Evolutionary conservation across 2,329 filamentous ascomycete species (phyloP).

Genomic region (Colletotrichum tabaci): DNA sequence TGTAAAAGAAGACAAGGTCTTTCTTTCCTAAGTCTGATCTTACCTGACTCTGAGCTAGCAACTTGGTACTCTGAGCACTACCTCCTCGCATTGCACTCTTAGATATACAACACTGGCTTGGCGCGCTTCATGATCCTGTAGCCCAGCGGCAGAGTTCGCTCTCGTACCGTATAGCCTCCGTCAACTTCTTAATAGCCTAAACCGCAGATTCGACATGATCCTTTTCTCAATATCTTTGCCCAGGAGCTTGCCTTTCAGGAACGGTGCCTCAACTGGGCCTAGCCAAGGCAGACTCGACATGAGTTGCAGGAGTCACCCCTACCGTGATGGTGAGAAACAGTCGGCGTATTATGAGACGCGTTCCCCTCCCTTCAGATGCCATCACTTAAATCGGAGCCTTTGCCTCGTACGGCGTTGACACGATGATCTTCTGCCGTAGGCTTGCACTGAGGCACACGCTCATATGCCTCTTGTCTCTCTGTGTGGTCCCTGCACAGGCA

Average conservation of each 20-base stretch:
- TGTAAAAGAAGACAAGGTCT: background rate
- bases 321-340: no score
- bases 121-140: constrained; percentile 21
- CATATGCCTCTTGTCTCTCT: constrained; percentile 5
- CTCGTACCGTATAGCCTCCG: constrained; percentile 1
- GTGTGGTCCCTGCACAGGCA: background rate
- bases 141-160: constrained; percentile 25
- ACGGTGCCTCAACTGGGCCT: constrained; percentile 13
- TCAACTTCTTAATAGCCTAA: constrained; percentile 13
- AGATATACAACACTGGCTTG: background rate
- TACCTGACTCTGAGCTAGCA: background rate
- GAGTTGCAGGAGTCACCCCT: constrained; percentile 1
- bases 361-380: background rate
- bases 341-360: constrained; percentile 11
- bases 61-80: background rate
- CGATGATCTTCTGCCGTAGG: constrained; percentile 55
- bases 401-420: background rate
- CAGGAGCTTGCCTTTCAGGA: background rate
- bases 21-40: background rate
- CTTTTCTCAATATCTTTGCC: background rate
- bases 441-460: constrained; percentile 59
- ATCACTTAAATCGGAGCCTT: background rate
- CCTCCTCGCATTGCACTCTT: background rate
- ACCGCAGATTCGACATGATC: constrained; percentile 7
- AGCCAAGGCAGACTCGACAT: constrained; percentile 35